Evolutionary conservation across 2,329 filamentous ascomycete species (phyloP).

Genomic region (Aureobasidium sp.): DNA sequence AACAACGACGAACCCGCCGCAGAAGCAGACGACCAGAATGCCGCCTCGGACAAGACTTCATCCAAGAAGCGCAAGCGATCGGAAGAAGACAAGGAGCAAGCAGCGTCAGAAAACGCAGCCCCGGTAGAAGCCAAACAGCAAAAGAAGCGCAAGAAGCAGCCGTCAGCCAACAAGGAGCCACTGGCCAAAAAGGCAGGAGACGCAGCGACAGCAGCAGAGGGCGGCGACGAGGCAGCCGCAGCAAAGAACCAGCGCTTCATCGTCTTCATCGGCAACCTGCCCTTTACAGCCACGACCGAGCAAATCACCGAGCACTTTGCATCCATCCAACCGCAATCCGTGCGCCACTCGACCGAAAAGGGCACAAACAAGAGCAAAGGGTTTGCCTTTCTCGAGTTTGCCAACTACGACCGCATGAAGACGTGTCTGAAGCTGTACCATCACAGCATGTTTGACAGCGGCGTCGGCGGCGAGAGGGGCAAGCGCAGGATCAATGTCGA

Average conservation of each 20-base stretch:
- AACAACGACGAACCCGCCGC: slow-evolving; percentile 14
- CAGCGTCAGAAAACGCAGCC: slow-evolving; percentile 10
- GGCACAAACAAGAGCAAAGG: slow-evolving; percentile 61
- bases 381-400: slow-evolving; percentile 85
- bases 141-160: slow-evolving; percentile 15
- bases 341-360: slow-evolving; percentile 68
- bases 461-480: slow-evolving; percentile 37
- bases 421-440: slow-evolving; percentile 87
- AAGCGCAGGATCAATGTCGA: slow-evolving; percentile 85
- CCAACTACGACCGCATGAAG: slow-evolving; percentile 80
- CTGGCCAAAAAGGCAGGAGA: slow-evolving; percentile 6
- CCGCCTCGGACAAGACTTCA: slow-evolving; percentile 17
- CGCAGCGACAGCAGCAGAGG: slow-evolving; percentile 17
- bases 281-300: slow-evolving; percentile 68
- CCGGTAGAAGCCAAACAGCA: slow-evolving; percentile 10
- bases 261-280: slow-evolving; percentile 82
- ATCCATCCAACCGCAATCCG: slow-evolving; percentile 60
- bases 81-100: slow-evolving; percentile 20
- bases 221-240: slow-evolving; percentile 15
- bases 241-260: slow-evolving; percentile 58
- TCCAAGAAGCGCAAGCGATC: slow-evolving; percentile 23
- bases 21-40: slow-evolving; percentile 15
- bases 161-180: slow-evolving; percentile 7
- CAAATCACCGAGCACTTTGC: slow-evolving; percentile 70
- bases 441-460: slow-evolving; percentile 64